phyloP scores from a whole-genome alignment of 2,329 filamentous ascomycete species.

The Ustulina deusta region DNA sequence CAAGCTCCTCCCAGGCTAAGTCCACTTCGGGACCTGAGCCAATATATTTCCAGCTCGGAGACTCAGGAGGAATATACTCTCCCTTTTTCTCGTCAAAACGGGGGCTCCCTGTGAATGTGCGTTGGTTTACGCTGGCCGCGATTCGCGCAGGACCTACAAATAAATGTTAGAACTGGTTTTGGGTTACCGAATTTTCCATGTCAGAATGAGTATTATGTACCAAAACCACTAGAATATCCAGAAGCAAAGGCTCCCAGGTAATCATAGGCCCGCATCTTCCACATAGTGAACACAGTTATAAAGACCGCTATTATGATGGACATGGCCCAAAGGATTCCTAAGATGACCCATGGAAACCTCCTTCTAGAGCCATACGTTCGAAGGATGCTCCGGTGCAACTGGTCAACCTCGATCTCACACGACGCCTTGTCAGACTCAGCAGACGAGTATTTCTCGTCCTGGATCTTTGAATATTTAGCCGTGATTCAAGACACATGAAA shows the following conservation, averaged over 20 bases:
- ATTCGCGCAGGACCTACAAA: slow-evolving; percentile 3
- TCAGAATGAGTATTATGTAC: background rate
- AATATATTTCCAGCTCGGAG: slow-evolving; percentile 18
- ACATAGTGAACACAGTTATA: background rate
- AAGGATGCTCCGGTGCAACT: background rate
- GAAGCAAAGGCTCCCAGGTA: background rate
- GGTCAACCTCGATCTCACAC: background rate
- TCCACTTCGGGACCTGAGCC: slow-evolving; percentile 13
- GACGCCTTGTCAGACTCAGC: background rate
- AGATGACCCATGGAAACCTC: background rate
- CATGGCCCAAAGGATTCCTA: background rate
- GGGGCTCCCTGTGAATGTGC: slow-evolving; percentile 12
- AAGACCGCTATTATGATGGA: slow-evolving; percentile 2
- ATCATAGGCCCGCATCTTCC: background rate
- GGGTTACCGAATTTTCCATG: background rate
- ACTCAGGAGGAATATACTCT: slow-evolving; percentile 12
- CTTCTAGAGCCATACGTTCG: background rate
- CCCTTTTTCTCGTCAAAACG: slow-evolving; percentile 12
- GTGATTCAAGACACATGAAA: background rate
- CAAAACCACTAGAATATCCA: slow-evolving; percentile 20
- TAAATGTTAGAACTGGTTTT: background rate
- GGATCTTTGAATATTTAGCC: slow-evolving; percentile 2
- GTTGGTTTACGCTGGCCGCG: background rate
- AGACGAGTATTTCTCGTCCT: background rate
- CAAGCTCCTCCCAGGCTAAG: slow-evolving; percentile 15